These are phyloP conservation scores for Dothistroma pini DNA, from an alignment of 2,329 filamentous ascomycete genomes.

Conservation along the genomic window DNA sequence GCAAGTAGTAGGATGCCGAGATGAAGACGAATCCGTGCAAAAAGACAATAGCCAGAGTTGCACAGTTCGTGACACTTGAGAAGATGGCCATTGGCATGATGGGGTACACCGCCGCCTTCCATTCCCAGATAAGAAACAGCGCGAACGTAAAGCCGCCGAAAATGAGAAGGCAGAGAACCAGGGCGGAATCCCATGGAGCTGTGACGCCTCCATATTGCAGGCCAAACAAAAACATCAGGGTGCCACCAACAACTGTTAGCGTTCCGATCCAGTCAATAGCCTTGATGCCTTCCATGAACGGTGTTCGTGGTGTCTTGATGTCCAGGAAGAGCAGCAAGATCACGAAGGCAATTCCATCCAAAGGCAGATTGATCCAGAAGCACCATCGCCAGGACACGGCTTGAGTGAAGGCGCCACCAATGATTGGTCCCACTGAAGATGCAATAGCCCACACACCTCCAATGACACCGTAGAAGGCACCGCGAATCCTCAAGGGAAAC, in stretches of 20 bases:
- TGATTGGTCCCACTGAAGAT: slow-evolving; percentile 60
- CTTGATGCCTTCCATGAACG: slow-evolving; percentile 58
- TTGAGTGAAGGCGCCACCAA: slow-evolving; percentile 65
- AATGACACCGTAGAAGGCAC: slow-evolving; percentile 62
- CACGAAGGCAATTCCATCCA: slow-evolving; percentile 57
- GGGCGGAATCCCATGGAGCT: slow-evolving; percentile 70
- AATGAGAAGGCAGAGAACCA: slow-evolving; percentile 71
- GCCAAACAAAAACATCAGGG: slow-evolving; percentile 80
- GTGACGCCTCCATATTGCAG: slow-evolving; percentile 77
- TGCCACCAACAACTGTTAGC: slow-evolving; percentile 67
- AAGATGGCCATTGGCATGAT: slow-evolving; percentile 75
- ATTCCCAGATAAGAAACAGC: slow-evolving; percentile 70
- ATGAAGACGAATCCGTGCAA: slow-evolving; percentile 76
- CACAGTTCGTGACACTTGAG: slow-evolving; percentile 60
- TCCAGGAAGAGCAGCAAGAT: slow-evolving; percentile 61
- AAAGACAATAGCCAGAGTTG: slow-evolving; percentile 64
- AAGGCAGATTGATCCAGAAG: slow-evolving; percentile 61
- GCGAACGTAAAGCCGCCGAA: slow-evolving; percentile 60
- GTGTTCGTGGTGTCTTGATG: slow-evolving; percentile 63
- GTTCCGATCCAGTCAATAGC: slow-evolving; percentile 66
- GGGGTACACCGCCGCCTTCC: slow-evolving; percentile 69
- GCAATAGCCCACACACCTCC: slow-evolving; percentile 66
- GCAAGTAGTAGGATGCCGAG: slow-evolving; percentile 71
- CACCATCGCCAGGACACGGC: slow-evolving; percentile 62
- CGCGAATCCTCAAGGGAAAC: slow-evolving; percentile 55